phyloP scores from a whole-genome alignment of 495 filamentous ascomycete genomes.

The Aspergillus ostianus region DNA sequence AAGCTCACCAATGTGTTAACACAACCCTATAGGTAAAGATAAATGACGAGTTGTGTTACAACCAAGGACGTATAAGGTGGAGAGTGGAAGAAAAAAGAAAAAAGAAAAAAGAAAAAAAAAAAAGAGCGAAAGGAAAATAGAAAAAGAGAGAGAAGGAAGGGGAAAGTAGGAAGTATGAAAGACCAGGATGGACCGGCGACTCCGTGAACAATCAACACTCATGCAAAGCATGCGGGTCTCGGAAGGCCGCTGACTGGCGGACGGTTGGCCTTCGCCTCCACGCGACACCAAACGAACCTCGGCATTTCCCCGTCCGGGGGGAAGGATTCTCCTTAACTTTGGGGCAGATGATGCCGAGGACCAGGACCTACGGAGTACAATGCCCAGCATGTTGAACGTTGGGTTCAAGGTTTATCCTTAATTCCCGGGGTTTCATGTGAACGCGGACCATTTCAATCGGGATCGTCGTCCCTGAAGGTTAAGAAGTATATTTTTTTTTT shows the following conservation, averaged over 20 bases:
- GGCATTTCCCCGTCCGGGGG: conserved; percentile 14
- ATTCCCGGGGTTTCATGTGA: conserved; percentile 3
- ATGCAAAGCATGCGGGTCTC: conserved; percentile 8
- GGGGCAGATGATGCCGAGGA: neutral
- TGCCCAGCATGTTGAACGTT: too few relatives aligned
- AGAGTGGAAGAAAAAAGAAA: conserved; percentile 12
- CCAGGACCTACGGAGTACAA: too few relatives aligned
- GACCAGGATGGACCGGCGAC: conserved; percentile 18
- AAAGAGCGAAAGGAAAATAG: conserved; percentile 9
- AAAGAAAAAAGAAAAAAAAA: neutral
- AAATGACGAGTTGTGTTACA: conserved; percentile 1
- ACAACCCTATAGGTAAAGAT: conserved; percentile 2
- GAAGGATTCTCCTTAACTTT: neutral
- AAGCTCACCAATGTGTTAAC: neutral
- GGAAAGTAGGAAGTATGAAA: conserved; percentile 7
- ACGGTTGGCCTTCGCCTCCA: conserved; percentile 10
- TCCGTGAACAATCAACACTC: conserved; percentile 20
- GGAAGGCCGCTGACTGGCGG: conserved; percentile 12
- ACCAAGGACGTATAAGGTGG: neutral
- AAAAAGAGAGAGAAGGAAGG: conserved; percentile 9
- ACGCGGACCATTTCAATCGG: too few relatives aligned
- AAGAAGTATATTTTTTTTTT: too few relatives aligned
- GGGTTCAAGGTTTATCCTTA: neutral
- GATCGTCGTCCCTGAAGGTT: too few relatives aligned
- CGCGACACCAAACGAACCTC: conserved; percentile 23